Evolutionary conservation across 2,329 filamentous ascomycete species (phyloP), one percentile per base, ranked within the genome.

Genomic region (Colletotrichum musae): DNA sequence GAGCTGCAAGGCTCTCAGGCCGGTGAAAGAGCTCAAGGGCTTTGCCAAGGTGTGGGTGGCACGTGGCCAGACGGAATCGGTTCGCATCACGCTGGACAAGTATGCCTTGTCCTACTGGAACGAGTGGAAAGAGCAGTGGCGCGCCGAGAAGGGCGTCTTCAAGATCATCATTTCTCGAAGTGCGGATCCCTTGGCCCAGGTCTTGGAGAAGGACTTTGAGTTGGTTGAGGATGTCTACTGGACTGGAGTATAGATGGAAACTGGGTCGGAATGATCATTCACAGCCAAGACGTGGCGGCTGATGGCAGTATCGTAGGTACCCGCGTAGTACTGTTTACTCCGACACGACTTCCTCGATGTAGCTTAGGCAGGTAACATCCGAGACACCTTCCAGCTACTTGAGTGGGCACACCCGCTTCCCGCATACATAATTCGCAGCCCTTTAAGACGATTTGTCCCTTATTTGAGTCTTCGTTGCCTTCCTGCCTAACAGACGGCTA

Each of bases 1-100:
- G 85, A 36, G 76, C 9, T 79, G 80, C 1, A 78, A 77, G 26
- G 75, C 77, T 57, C 80, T 86, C 36, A 81, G 66, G n/a, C 79
- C 79, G 39, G 81, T 76, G 4, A 86, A 86, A 39, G 85, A 87
- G 68, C 75, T 87, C 13, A 86, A 87, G 74, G 85, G 82, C 0
- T 87, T 86, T 72, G 70, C 76, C 18, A 91, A 91, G 75, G 82
- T 89, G 0, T 80, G 79, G 52, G 72, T 91, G 12, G 77, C 84
- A 54, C 79, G 84, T 2, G 87, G 87, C 0, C 79, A 87, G 4
- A 24, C 1, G 0, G 16, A 12, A 5, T 48, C 43, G 6, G 16
- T n/a, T 1, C n/a, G 28, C 6, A 0, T 65, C 3, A 54, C 24
- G 6, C 52, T 64, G 16, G 61, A 64, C 18, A 56, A 57, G 43